Base-by-base conservation (phyloP, 768 basidiomycete species). In the Solioccasus polychromus region DNA sequence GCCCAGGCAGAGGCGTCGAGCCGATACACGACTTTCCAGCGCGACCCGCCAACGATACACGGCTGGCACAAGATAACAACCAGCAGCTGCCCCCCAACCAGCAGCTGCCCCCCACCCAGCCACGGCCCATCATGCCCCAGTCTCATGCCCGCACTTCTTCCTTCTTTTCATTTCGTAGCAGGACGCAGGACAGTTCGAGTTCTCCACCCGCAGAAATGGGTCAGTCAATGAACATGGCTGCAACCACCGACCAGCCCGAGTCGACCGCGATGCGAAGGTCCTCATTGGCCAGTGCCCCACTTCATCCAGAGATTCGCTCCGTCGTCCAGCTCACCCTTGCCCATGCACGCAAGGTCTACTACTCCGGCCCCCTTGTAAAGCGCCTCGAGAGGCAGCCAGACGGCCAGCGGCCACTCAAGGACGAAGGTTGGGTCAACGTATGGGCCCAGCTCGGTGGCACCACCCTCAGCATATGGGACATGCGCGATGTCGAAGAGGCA, bases 391-490 rank as follows among this genome's bases (percentile, higher is more conserved):
- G 84, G n/a, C 79, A 82, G 51, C 71, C 89, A 1, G 85, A 89
- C 61, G 88, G 90, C 18, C 76, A 82, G 54, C 75, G 72, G 48
- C 79, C 84, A 3, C 58, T 68, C 48, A 85, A 84, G 58, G 85
- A 89, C 57, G 87, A 88, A 3, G 80, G 82, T 1, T 92, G 91
- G 88, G 74, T 75, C 10, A 82, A 92, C 15, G 85, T 93, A 14
- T 94, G 89, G 88, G 92, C 85, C 1, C 92, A 94, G 67, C 72
- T 94, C 26, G 85, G 88, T 39, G 92, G 92, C 4, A 92, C 89
- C 5, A 92, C 88, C 18, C 75, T 94, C 55, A 91, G 88, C 55
- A 75, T 92, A 34, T 94, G 92, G 92, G 89, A 92, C 62, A 92
- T 93, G 86, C 81, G 78, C 57, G 80, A 85, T 55, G 83, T 94